Evolutionary conservation across 164 flowering plant genomes (phyloP).

Genomic region (Platanus orientalis): DNA sequence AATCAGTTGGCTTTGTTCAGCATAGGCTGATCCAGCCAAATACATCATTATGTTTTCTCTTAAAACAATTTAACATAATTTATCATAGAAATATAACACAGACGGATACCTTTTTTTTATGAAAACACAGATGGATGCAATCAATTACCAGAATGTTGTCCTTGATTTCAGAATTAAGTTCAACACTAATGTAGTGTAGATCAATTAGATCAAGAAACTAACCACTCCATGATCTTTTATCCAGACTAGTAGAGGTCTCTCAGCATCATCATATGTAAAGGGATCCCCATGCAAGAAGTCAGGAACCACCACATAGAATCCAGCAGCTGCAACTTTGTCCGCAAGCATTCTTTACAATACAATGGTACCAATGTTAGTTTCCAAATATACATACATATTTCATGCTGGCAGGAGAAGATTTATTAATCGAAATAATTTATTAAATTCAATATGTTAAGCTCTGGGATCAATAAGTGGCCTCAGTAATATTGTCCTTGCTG

Average conservation of each 20-base stretch:
- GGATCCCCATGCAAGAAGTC: constrained; percentile 40
- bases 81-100: too few species aligned
- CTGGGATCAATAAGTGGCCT: neutral
- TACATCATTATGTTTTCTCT: too few species aligned
- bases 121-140: too few species aligned
- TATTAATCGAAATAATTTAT: too few species aligned
- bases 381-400: neutral
- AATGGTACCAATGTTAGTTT: neutral
- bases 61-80: too few species aligned
- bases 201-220: neutral
- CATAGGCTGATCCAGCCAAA: too few species aligned
- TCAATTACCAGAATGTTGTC: neutral
- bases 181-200: neutral
- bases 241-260: constrained; percentile 21
- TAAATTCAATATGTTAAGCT: neutral
- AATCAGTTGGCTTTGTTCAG: too few species aligned
- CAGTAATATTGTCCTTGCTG: neutral
- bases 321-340: constrained; percentile 48
- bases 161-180: neutral
- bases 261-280: constrained; percentile 13
- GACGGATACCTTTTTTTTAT: too few species aligned
- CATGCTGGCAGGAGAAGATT: too few species aligned
- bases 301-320: too few species aligned
- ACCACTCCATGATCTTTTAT: constrained; percentile 20
- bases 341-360: constrained; percentile 32